Evolutionary conservation across 2,329 filamentous ascomycete species (phyloP).

Genomic region (Stachybotrys chlorohalonatus): DNA sequence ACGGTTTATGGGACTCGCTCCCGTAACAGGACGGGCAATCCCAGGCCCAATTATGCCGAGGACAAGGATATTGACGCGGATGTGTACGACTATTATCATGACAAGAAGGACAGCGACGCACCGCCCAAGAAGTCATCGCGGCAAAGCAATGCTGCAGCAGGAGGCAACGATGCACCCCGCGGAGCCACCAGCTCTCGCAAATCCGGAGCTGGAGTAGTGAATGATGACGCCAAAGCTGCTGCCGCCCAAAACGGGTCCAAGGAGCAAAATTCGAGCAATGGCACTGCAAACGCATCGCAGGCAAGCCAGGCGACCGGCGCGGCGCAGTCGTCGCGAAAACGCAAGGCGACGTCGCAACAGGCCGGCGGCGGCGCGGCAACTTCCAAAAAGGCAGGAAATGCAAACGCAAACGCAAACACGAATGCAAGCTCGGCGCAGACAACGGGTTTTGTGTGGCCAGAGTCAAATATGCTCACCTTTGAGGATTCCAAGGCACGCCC

Average conservation of each 20-base stretch:
- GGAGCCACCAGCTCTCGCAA: slow-evolving; percentile 31
- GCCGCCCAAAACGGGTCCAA: slow-evolving; percentile 26
- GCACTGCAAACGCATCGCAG: slow-evolving; percentile 10
- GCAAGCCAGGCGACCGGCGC: slow-evolving; percentile 41
- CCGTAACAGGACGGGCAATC: slow-evolving; percentile 71
- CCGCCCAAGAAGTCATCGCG: slow-evolving; percentile 45
- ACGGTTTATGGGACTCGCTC: slow-evolving; percentile 88
- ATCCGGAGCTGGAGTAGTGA: slow-evolving; percentile 11
- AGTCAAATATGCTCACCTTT: slow-evolving; percentile 87
- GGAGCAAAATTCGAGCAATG: slow-evolving; percentile 17
- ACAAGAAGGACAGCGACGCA: slow-evolving; percentile 44
- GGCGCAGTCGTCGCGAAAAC: slow-evolving; percentile 61
- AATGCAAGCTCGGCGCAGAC: slow-evolving; percentile 19
- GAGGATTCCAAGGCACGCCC: slow-evolving; percentile 59
- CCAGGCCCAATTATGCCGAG: slow-evolving; percentile 91
- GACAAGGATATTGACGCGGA: slow-evolving; percentile 86
- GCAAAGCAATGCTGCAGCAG: slow-evolving; percentile 30
- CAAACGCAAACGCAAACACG: slow-evolving; percentile 12
- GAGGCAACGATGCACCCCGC: slow-evolving; percentile 25
- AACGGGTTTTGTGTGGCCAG: slow-evolving; percentile 36
- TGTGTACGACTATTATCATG: slow-evolving; percentile 57
- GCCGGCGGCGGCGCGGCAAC: slow-evolving; percentile 14
- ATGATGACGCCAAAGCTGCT: slow-evolving; percentile 28
- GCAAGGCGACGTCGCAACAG: slow-evolving; percentile 57
- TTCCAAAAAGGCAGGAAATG: slow-evolving; percentile 12